Evolutionary conservation across 1,139 yeast species (phyloP).

Genomic region (Diutina sp.): DNA sequence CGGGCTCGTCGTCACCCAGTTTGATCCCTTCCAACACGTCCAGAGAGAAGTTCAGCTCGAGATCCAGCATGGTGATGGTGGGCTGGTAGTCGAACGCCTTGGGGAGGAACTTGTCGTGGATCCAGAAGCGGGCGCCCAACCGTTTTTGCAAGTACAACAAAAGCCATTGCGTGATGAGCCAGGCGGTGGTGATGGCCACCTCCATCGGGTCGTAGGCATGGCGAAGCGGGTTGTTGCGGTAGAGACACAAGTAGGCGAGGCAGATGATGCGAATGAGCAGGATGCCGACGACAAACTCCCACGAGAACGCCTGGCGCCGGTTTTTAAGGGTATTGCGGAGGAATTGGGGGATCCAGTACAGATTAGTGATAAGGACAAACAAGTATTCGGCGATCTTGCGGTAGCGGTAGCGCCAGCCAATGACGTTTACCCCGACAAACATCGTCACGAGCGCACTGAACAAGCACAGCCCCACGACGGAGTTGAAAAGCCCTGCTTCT

Average conservation of each 20-base stretch:
- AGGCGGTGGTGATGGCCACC: conserved; percentile 28
- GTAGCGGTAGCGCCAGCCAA: conserved; percentile 49
- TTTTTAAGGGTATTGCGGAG: conserved; percentile 68
- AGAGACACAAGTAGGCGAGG: conserved; percentile 43
- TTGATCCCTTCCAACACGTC: conserved; percentile 20
- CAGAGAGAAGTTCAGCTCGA: conserved; percentile 43
- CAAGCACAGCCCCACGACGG: conserved; percentile 51
- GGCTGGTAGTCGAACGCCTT: conserved; percentile 78
- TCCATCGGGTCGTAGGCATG: conserved; percentile 45
- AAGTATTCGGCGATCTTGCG: conserved; percentile 43
- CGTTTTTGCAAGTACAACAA: conserved; percentile 48
- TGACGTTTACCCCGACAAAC: conserved; percentile 43
- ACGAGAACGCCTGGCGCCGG: conserved; percentile 48
- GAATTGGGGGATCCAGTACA: conserved; percentile 89
- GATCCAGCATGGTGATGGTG: conserved; percentile 41
- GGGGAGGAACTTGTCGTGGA: conserved; percentile 64
- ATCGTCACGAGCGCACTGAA: conserved; percentile 45
- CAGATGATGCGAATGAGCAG: conserved; percentile 55
- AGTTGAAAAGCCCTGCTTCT: conserved; percentile 46
- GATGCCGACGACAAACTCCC: conserved; percentile 63
- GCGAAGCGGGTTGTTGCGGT: conserved; percentile 30
- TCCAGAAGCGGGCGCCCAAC: conserved; percentile 74
- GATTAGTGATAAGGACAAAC: conserved; percentile 39
- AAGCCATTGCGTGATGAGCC: conserved; percentile 46
- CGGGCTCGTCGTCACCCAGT: conserved; percentile 13